phyloP scores from a whole-genome alignment of 1,284 basidiomycete species.

The Fistulinella cinereoalba region DNA sequence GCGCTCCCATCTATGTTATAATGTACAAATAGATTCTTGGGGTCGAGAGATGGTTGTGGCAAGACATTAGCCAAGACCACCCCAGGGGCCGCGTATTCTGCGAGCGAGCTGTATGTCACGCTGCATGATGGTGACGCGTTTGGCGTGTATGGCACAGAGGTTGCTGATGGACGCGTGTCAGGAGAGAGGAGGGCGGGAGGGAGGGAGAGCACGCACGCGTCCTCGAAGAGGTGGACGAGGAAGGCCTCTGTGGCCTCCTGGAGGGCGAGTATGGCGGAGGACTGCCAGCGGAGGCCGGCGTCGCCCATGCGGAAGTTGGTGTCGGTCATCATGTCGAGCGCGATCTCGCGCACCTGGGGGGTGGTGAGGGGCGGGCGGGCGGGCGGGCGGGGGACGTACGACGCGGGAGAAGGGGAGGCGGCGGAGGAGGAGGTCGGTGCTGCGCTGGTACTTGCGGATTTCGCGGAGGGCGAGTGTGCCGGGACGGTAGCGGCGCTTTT shows the following conservation, averaged over 20 bases:
- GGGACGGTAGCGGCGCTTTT: constrained; percentile 72
- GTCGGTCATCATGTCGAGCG: constrained; percentile 80
- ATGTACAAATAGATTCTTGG: constrained; percentile 29
- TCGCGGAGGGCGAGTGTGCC: constrained; percentile 88
- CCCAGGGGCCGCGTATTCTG: constrained; percentile 87
- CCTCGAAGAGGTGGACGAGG: constrained; percentile 92
- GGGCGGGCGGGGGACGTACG: constrained; percentile 61
- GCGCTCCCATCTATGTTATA: constrained; percentile 21
- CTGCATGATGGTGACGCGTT: constrained; percentile 98
- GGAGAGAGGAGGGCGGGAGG: background rate
- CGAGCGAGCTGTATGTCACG: constrained; percentile 95
- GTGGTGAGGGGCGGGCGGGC: too few relatives aligned
- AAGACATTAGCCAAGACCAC: constrained; percentile 40
- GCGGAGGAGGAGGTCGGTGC: constrained; percentile 82
- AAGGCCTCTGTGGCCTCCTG: constrained; percentile 96
- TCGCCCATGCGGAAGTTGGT: constrained; percentile 59
- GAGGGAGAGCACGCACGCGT: constrained; percentile 67
- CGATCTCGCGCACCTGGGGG: constrained; percentile 89
- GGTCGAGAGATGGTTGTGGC: background rate
- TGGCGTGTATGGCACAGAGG: constrained; percentile 95
- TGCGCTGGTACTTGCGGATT: constrained; percentile 92
- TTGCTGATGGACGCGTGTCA: constrained; percentile 52
- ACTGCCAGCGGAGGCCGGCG: constrained; percentile 83
- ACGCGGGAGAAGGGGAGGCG: constrained; percentile 91
- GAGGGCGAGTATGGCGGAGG: constrained; percentile 83